Evolutionary conservation across 306 rosid species (phyloP).

Genomic region (Psophocarpus tetragonolobus): DNA sequence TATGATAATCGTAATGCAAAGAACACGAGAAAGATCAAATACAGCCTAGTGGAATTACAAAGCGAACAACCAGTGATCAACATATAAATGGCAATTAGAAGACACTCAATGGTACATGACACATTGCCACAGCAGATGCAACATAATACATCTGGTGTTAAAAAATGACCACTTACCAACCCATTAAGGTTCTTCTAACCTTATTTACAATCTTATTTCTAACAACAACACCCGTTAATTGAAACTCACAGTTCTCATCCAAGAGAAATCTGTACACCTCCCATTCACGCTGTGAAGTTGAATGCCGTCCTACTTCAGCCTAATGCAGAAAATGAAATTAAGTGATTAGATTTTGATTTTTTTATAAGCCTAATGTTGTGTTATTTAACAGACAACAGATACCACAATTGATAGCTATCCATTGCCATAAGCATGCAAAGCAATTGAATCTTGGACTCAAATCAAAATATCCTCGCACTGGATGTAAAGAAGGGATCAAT

Average conservation of each 20-base stretch:
- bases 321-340: slow-evolving; percentile 21
- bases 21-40: slow-evolving; percentile 1
- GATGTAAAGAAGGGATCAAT: too few relatives aligned
- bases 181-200: slow-evolving; percentile 80
- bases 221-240: slow-evolving; percentile 40
- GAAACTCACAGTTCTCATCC: slow-evolving; percentile 68
- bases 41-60: slow-evolving; percentile 1
- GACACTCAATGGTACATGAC: background rate
- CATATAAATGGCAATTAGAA: background rate
- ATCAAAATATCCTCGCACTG: background rate
- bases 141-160: background rate
- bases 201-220: slow-evolving; percentile 73
- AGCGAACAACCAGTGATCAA: background rate
- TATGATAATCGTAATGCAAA: background rate
- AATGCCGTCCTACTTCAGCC: slow-evolving; percentile 84
- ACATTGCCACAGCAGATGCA: slow-evolving; percentile 13
- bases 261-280: slow-evolving; percentile 78
- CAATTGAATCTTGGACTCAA: background rate
- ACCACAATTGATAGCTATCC: background rate
- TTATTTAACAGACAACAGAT: background rate
- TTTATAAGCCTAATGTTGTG: background rate
- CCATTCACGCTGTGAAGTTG: slow-evolving; percentile 76
- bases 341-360: background rate
- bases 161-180: slow-evolving; percentile 49
- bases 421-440: background rate